Evolutionary conservation across 202 grass and related monocot species (phyloP).

Genomic region (Carex sylvatica): DNA sequence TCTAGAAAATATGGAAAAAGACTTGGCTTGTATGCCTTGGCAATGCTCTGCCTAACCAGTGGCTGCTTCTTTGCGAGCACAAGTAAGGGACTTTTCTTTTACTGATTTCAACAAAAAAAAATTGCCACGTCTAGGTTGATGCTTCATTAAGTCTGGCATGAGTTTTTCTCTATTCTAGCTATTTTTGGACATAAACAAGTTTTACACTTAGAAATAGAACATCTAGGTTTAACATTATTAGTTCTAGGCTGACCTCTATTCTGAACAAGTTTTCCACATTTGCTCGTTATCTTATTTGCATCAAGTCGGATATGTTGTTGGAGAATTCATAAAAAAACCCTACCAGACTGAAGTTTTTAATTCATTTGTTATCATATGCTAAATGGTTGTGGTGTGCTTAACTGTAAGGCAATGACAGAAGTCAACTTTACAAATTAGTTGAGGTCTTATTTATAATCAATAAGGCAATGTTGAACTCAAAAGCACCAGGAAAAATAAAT

Average conservation of each 20-base stretch:
- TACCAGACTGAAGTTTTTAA: neutral
- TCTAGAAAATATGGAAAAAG: slow-evolving; percentile 96
- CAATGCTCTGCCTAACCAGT: slow-evolving; percentile 90
- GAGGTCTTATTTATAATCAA: neutral
- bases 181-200: neutral
- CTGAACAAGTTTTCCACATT: neutral
- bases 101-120: neutral
- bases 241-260: neutral
- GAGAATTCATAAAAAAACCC: neutral
- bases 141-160: neutral
- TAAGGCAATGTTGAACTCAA: too few relatives aligned
- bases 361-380: neutral
- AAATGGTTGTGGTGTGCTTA: neutral
- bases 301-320: too few relatives aligned
- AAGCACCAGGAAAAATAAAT: too few relatives aligned
- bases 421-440: neutral
- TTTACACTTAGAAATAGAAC: neutral
- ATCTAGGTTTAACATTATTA: neutral
- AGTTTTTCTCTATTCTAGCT: neutral
- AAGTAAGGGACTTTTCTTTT: slow-evolving; percentile 58
- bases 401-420: too few relatives aligned
- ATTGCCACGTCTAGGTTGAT: neutral
- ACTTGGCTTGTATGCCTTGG: slow-evolving; percentile 84
- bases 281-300: neutral
- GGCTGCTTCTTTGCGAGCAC: slow-evolving; percentile 99